Percentiles rank a stretch among this genome's conserved stretches.
Conservation (phyloP, 192 early-diverging fungal species). For the Coemansia pectinata region DNA sequence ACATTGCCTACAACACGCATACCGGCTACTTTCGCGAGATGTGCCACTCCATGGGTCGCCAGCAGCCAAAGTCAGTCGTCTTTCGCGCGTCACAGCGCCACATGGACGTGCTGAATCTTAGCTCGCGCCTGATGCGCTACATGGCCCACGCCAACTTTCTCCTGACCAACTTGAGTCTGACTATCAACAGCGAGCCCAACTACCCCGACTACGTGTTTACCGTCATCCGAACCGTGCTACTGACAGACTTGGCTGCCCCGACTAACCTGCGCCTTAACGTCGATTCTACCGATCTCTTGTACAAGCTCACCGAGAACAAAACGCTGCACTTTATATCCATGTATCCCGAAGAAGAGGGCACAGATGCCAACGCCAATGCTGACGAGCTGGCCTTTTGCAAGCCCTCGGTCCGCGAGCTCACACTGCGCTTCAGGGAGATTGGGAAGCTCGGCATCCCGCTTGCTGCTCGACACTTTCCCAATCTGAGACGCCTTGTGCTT, state of each 20-base stretch:
- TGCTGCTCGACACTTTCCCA: constrained; percentile 52
- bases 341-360: constrained; percentile 13
- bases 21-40: constrained; percentile 54
- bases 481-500: constrained; percentile 44
- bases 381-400: constrained; percentile 51
- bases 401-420: constrained; percentile 53
- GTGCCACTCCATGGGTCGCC: constrained; percentile 47
- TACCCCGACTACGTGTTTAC: constrained; percentile 52
- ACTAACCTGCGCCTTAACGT: constrained; percentile 49
- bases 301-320: constrained; percentile 51
- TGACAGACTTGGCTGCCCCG: constrained; percentile 49
- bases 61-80: constrained; percentile 43
- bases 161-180: constrained; percentile 42
- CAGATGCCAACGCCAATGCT: neutral
- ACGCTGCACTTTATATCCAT: constrained; percentile 45
- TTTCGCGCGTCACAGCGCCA: constrained; percentile 52
- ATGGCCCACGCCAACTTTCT: constrained; percentile 57
- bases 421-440: constrained; percentile 47
- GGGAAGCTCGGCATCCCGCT: constrained; percentile 56
- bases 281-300: constrained; percentile 51
- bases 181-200: constrained; percentile 39
- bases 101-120: constrained; percentile 45
- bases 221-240: constrained; percentile 49
- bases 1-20: constrained; percentile 32
- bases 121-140: constrained; percentile 52